Evolutionary conservation across 106 monocot species (phyloP).

Genomic region (Chionographis japonica): DNA sequence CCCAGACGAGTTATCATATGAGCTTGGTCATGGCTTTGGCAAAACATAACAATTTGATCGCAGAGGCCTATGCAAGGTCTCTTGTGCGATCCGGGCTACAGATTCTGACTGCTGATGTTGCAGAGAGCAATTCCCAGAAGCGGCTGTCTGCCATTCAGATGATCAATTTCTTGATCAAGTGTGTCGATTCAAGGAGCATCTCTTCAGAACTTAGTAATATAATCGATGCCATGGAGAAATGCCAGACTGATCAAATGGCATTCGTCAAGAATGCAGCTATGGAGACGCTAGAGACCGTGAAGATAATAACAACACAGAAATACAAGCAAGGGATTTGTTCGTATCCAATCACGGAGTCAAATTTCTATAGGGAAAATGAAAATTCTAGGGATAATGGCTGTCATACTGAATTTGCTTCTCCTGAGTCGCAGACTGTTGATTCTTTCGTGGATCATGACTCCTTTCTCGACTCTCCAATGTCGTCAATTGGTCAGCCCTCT

Average conservation of each 20-base stretch:
- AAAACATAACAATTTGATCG: constrained; percentile 67
- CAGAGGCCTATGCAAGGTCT: constrained; percentile 84
- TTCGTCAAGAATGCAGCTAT: constrained; percentile 82
- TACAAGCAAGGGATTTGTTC: constrained; percentile 34
- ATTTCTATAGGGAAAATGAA: constrained; percentile 8
- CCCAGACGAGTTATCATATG: constrained; percentile 81
- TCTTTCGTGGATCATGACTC: constrained; percentile 45
- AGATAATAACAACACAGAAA: constrained; percentile 37
- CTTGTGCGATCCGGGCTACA: constrained; percentile 70
- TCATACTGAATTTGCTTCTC: constrained; percentile 42
- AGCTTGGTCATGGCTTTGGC: constrained; percentile 81
- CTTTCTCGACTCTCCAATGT: constrained; percentile 44
- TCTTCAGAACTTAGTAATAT: constrained; percentile 55
- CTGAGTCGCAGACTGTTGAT: constrained; percentile 69
- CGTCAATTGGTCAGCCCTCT: constrained; percentile 30
- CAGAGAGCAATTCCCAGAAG: constrained; percentile 74
- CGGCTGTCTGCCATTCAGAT: constrained; percentile 86
- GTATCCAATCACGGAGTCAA: constrained; percentile 36
- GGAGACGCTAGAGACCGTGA: constrained; percentile 78
- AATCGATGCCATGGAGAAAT: constrained; percentile 65
- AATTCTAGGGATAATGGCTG: neutral
- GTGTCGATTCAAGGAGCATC: constrained; percentile 71
- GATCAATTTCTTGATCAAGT: constrained; percentile 93
- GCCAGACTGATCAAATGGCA: constrained; percentile 67
- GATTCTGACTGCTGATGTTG: constrained; percentile 26